A percentile compares a stretch with the other conserved stretches of the same genome.
Evolutionary conservation across 2,329 filamentous ascomycete genomes (phyloP).

Genomic region (Dendrostoma leiphaemia): DNA sequence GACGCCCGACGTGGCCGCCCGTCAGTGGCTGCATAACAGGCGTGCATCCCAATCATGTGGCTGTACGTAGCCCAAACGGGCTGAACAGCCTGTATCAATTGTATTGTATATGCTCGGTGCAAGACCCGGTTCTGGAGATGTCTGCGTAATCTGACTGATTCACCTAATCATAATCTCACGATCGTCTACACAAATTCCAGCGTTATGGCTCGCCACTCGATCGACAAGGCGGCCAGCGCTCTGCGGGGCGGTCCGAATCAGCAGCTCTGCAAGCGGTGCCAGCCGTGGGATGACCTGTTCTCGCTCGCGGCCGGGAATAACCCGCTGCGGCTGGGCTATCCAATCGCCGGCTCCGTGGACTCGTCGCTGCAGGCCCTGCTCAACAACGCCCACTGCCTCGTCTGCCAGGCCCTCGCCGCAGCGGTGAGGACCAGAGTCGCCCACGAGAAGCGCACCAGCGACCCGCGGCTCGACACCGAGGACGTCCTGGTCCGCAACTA

Average conservation of each 20-base stretch:
- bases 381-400: neutral
- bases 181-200: too few relatives aligned
- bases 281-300: slow-evolving; percentile 1
- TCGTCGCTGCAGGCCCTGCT: neutral
- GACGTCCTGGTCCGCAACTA: slow-evolving; percentile 1
- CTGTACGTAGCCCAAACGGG: neutral
- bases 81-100: too few relatives aligned
- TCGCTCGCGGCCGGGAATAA: slow-evolving; percentile 1
- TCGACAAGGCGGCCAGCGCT: neutral
- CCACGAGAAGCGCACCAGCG: neutral
- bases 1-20: slow-evolving; percentile 2
- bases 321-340: neutral
- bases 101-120: neutral
- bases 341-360: slow-evolving; percentile 5
- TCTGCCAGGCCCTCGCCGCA: neutral
- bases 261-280: slow-evolving; percentile 4
- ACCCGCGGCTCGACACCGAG: neutral
- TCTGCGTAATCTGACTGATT: neutral
- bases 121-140: too few relatives aligned
- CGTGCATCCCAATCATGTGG: neutral
- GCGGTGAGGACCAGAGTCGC: neutral
- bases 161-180: neutral
- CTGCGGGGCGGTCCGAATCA: neutral
- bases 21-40: slow-evolving; percentile 3
- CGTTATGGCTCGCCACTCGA: neutral